Conservation (phyloP, 1,139 yeast genomes). For the Kluyveromyces marxianus region DNA sequence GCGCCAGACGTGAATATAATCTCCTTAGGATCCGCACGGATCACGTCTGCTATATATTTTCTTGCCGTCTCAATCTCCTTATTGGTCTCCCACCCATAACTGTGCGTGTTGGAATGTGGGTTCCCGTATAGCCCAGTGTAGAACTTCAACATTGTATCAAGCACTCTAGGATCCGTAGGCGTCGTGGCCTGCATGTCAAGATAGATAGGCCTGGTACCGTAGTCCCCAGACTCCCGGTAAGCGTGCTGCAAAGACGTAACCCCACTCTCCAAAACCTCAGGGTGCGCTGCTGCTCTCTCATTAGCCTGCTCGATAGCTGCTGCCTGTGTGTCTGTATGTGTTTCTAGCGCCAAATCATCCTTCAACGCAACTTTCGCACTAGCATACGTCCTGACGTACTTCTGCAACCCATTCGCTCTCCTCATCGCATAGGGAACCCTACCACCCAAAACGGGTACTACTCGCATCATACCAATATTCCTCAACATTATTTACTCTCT, state of each 20-base stretch:
- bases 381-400: conserved; percentile 8
- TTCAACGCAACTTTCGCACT: conserved; percentile 18
- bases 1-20: conserved; percentile 97
- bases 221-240: conserved; percentile 32
- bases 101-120: conserved; percentile 94
- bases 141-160: conserved; percentile 87
- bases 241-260: conserved; percentile 32
- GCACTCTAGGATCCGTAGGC: conserved; percentile 93
- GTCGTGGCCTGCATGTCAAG: conserved; percentile 97
- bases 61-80: conserved; percentile 86
- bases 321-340: conserved; percentile 29
- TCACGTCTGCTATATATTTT: conserved; percentile 67
- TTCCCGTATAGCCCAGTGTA: conserved; percentile 94
- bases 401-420: not conserved
- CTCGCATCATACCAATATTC: no score
- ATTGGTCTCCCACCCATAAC: conserved; percentile 99
- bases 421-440: not conserved
- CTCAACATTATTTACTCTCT: no score
- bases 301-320: conserved; percentile 28
- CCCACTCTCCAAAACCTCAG: conserved; percentile 23
- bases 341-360: conserved; percentile 24
- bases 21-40: conserved; percentile 93
- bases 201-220: conserved; percentile 80
- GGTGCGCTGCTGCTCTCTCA: conserved; percentile 16
- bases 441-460: not conserved